These are phyloP conservation scores for Paraleonurus japonicus DNA, from an alignment of 257 asterid genomes.

Conservation along the genomic window DNA sequence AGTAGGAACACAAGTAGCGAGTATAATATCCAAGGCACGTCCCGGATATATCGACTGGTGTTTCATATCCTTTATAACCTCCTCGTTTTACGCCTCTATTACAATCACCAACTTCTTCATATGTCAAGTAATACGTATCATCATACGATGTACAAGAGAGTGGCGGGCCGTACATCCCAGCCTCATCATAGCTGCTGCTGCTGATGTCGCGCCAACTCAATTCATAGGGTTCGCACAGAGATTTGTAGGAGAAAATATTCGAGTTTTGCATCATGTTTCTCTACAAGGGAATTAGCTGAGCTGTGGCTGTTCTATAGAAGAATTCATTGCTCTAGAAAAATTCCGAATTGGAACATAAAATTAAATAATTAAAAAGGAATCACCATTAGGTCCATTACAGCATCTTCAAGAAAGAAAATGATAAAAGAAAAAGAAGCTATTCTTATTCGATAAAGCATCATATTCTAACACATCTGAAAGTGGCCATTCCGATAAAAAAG, in stretches of 20 bases:
- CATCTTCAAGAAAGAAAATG: neutral
- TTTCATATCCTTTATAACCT: neutral
- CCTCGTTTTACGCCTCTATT: neutral
- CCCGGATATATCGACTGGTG: neutral
- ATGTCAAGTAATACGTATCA: constrained; percentile 12
- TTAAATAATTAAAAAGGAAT: neutral
- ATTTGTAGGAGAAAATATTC: neutral
- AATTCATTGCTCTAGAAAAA: too few relatives aligned
- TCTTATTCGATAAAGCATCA: neutral
- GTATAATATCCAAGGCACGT: constrained; percentile 31
- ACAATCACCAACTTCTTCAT: constrained; percentile 26
- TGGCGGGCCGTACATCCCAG: neutral
- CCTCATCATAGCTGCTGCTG: neutral
- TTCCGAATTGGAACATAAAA: neutral
- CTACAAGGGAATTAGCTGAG: neutral
- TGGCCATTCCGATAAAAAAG: too few relatives aligned
- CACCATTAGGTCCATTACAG: neutral
- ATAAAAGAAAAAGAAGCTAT: neutral
- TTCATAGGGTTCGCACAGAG: neutral
- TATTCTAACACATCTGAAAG: neutral
- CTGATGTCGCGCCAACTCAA: constrained; percentile 26
- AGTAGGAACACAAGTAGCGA: constrained; percentile 9
- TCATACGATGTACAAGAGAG: neutral
- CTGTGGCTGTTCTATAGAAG: neutral
- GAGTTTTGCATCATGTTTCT: neutral